A percentile compares a stretch with the other conserved stretches of the same genome.
These are phyloP conservation scores for Mycena albidolilacea DNA, from an alignment of 768 basidiomycete species.

Conservation along the genomic window DNA sequence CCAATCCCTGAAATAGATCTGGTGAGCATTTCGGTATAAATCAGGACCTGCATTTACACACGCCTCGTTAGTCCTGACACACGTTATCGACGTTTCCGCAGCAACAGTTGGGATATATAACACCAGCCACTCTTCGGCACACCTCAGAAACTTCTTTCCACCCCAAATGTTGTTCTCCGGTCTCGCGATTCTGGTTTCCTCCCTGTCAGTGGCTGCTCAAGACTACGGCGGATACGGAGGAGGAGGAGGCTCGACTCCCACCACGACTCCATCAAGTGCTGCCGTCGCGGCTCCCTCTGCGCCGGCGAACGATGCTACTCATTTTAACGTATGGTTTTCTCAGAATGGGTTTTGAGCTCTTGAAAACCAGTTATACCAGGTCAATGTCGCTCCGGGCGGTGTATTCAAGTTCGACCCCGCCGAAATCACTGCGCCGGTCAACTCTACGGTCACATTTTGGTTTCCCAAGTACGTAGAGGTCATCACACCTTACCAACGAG, in stretches of 20 bases:
- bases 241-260: conserved; percentile 30
- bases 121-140: background rate
- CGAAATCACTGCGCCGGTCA: conserved; percentile 60
- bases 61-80: conserved; percentile 6
- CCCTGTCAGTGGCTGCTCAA: conserved; percentile 55
- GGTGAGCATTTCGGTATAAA: background rate
- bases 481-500: background rate
- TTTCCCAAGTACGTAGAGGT: conserved; percentile 60
- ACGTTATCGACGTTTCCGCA: conserved; percentile 34
- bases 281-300: conserved; percentile 55
- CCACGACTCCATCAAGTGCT: conserved; percentile 44
- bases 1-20: conserved; percentile 18
- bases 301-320: conserved; percentile 52
- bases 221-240: conserved; percentile 25
- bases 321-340: conserved; percentile 52
- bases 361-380: conserved; percentile 43
- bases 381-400: conserved; percentile 59
- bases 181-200: conserved; percentile 40
- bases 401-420: conserved; percentile 59
- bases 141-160: background rate
- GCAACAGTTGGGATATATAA: conserved; percentile 30
- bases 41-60: conserved; percentile 14
- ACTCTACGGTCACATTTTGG: conserved; percentile 69
- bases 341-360: background rate
- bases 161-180: conserved; percentile 51